A percentile compares a stretch with the other conserved stretches of the same genome.
Conservation (phyloP, 306 rosid species). For the Dryas drummondii region DNA sequence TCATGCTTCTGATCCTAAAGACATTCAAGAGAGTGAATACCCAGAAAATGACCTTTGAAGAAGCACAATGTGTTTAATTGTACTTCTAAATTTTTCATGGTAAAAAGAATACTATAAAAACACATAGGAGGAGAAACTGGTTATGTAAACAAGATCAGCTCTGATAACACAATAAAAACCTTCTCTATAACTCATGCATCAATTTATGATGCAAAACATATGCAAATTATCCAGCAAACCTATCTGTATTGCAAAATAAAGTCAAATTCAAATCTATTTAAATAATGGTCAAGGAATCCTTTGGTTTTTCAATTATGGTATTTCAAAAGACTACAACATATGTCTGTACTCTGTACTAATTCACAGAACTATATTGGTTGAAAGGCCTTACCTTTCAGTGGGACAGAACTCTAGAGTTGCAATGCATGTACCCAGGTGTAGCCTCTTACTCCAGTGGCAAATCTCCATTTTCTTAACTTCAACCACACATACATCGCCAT, state of each 20-base stretch:
- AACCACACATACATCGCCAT: conserved; percentile 83
- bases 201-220: background rate
- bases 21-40: background rate
- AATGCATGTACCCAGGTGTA: conserved; percentile 81
- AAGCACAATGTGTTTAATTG: background rate
- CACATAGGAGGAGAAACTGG: background rate
- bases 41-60: background rate
- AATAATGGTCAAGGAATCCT: background rate
- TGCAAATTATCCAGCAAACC: background rate
- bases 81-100: background rate
- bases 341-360: background rate
- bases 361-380: background rate
- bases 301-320: background rate
- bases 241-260: background rate
- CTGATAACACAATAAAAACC: background rate
- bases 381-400: conserved; percentile 61
- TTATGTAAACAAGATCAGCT: background rate
- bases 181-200: background rate
- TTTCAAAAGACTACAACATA: background rate
- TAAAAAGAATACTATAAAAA: background rate
- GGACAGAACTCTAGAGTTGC: conserved; percentile 81
- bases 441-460: conserved; percentile 78
- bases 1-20: background rate
- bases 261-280: background rate
- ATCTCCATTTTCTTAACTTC: conserved; percentile 92